These are phyloP conservation scores for Sanghuangporus weigelae DNA, from an alignment of 1,284 basidiomycete species.

Conservation along the genomic window DNA sequence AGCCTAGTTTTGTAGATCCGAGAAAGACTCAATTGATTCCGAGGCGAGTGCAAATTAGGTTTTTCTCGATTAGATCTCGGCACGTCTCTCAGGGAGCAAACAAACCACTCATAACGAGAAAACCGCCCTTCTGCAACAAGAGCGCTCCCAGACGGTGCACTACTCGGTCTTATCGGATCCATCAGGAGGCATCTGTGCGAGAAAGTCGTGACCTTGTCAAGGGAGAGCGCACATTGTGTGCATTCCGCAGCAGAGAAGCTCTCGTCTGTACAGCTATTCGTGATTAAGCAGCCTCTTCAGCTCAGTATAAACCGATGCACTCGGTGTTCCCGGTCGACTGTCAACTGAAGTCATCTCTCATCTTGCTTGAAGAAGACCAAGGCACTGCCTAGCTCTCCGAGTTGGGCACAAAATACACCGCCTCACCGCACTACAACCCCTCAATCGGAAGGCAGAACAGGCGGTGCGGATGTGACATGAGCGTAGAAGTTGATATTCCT, in stretches of 20 bases:
- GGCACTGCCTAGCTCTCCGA: background rate
- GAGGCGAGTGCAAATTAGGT: background rate
- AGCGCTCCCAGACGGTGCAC: background rate
- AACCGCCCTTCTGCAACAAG: background rate
- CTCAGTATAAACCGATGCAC: background rate
- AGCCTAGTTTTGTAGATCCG: background rate
- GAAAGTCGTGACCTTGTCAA: background rate
- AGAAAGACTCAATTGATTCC: background rate
- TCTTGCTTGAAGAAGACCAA: background rate
- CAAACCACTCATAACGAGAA: background rate
- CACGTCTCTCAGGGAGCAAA: background rate
- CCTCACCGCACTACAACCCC: background rate
- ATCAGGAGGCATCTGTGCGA: background rate
- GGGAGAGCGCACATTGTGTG: background rate
- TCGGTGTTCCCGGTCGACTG: constrained; percentile 4
- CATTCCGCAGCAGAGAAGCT: background rate
- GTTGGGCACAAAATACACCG: background rate
- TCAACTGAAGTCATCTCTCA: background rate
- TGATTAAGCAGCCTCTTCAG: background rate
- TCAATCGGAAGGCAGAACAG: background rate
- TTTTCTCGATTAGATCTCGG: background rate
- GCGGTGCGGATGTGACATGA: background rate
- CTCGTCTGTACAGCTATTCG: background rate
- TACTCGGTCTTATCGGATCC: background rate
- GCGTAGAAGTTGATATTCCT: background rate